Evolutionary conservation across 2,329 filamentous ascomycete species (phyloP), one percentile per base, ranked within the genome.

Genomic region (Mycosphaerella sp.): DNA sequence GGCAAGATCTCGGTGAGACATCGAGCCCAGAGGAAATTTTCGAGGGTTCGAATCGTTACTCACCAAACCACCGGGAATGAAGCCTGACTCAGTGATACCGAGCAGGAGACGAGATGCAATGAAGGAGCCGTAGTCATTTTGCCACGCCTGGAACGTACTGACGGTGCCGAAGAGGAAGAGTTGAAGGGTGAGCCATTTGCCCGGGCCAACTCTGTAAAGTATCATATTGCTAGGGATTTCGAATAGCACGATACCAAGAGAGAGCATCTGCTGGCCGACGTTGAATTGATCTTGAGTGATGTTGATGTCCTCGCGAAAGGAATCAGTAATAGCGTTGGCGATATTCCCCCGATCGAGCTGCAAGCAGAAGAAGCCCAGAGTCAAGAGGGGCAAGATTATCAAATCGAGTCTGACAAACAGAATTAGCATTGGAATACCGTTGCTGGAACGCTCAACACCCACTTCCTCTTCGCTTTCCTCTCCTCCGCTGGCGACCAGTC

Each of bases 41-140:
- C 26, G 6, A 29, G 2, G 26, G 5, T 29, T 29, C 5, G 26
- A 29, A 29, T 29, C 6, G 5, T 29, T 29, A 29, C 26, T 29
- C 26, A 29, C 26, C 1, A 78, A 64, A 6, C 73, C 73, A 40
- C 73, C 76, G 2, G 75, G 75, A 44, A 76, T 77, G 54, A 76
- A 75, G 1, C 74, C 74, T 1, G 72, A 70, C 52, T 76, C 75
- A 2, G 58, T 64, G 29, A 65, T 59, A 5, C 71, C 70, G 6
- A 74, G 68, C 2, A 75, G 63, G 8, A 74, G 62, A 10, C 72
- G 64, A 0, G 72, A 73, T 0, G 66, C 64, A 9, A 73, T 63
- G 58, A 70, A 74, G 2, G 71, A 64, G 1, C 58, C 68, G 12
- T 72, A 67, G 21, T 68, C 69, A 34, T 66, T 67, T 50, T 72